Evolutionary conservation across 805 yeast genomes (phyloP), one percentile per base, ranked within the genome.

Genomic region (Ogataea wickerhamii): DNA sequence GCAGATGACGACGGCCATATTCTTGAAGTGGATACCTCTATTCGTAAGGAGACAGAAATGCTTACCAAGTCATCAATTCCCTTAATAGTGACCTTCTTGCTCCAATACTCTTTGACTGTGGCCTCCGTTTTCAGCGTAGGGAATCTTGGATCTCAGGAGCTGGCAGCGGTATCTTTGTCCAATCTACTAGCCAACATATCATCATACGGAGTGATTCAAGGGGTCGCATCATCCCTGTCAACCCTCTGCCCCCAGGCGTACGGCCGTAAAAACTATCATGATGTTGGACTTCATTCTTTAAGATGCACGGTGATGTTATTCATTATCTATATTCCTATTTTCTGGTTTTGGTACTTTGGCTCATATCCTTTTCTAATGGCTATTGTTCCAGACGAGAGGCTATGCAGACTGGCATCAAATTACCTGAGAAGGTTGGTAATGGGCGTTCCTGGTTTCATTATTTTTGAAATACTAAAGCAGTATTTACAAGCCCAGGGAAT

Each of bases 401-500:
- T 75, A 11, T 76, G 78, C 5, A 51, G 51, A 22, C 55, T 72
- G 23, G 72, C 80, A 4, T 74, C 77, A 1, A 62, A 63, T 8
- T 76, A 76, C 50, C 58, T 76, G 37, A 58, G 63, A 41, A 63
- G 62, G 35, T 60, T 76, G 20, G 62, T 74, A 2, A 69, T 70
- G 31, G 80, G 82, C 13, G 70, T 75, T 14, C 82, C 82, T 3
- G 80, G 76, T 2, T 76, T 73, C 51, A 67, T 75, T 23, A 43
- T 73, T 4, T 76, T 76, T 45, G 82, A 76, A 51, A 73, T 77
- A 44, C 71, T 77, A 17, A 76, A 75, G 51, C 67, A 77, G 40
- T 76, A 69, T 43, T 61, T 76, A 39, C 80, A 75, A 58, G 73
- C 86, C 32, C 91, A 84, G 63, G 87, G 87, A 18, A 73, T 82